These are phyloP conservation scores for Geotrichum siamense DNA, from an alignment of 1,139 yeast genomes.

Conservation along the genomic window DNA sequence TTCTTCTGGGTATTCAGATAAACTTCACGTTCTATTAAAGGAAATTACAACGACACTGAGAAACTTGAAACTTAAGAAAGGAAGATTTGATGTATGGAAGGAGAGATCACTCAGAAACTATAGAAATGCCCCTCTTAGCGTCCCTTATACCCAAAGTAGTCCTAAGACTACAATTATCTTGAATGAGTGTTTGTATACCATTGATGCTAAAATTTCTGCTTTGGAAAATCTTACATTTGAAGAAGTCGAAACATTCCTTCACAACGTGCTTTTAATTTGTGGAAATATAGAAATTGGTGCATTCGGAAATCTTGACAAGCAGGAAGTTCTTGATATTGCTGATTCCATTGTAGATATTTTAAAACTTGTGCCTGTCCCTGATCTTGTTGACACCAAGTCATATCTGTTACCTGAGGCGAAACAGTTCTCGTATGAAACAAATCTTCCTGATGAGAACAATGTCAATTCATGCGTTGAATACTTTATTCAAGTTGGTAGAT, in stretches of 20 bases:
- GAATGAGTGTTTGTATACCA: slow-evolving; percentile 62
- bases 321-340: slow-evolving; percentile 48
- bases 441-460: slow-evolving; percentile 58
- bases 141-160: slow-evolving; percentile 66
- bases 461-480: slow-evolving; percentile 82
- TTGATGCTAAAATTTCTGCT: slow-evolving; percentile 53
- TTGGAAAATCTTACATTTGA: slow-evolving; percentile 45
- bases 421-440: slow-evolving; percentile 45
- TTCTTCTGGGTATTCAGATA: slow-evolving; percentile 78
- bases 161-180: slow-evolving; percentile 53
- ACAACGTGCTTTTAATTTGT: slow-evolving; percentile 38
- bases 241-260: slow-evolving; percentile 45
- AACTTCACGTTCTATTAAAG: slow-evolving; percentile 54
- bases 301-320: slow-evolving; percentile 66
- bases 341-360: slow-evolving; percentile 37
- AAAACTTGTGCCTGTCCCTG: slow-evolving; percentile 30
- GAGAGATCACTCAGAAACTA: slow-evolving; percentile 56
- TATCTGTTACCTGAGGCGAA: slow-evolving; percentile 42
- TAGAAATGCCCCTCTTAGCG: slow-evolving; percentile 63
- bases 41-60: slow-evolving; percentile 51
- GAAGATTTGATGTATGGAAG: slow-evolving; percentile 58
- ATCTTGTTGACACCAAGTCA: slow-evolving; percentile 45
- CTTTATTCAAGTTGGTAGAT: slow-evolving; percentile 58
- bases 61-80: slow-evolving; percentile 45
- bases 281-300: slow-evolving; percentile 61